Evolutionary conservation across 2,329 filamentous ascomycete genomes (phyloP).

Genomic region (Penicillium sumatraense): DNA sequence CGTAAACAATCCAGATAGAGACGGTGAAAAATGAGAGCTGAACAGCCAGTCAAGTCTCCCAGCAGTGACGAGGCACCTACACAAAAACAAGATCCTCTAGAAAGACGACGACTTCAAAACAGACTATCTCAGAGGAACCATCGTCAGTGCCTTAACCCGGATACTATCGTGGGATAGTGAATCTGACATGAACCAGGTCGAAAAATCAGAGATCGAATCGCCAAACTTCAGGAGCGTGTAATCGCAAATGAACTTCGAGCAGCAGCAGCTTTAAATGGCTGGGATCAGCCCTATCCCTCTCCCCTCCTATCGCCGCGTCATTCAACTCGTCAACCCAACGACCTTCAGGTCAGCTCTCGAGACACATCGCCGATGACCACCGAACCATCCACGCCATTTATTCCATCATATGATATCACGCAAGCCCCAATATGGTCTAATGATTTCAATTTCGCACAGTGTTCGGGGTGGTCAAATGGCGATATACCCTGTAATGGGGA

Average conservation of each 20-base stretch:
- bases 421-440: constrained; percentile 3
- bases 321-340: constrained; percentile 8
- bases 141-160: constrained; percentile 21
- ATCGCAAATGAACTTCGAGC: constrained; percentile 39
- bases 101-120: constrained; percentile 37
- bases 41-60: constrained; percentile 8
- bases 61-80: constrained; percentile 11
- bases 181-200: constrained; percentile 25
- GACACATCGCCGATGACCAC: constrained; percentile 1
- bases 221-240: constrained; percentile 40
- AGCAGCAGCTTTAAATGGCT: constrained; percentile 33
- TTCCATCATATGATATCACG: constrained; percentile 1
- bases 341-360: neutral
- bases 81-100: constrained; percentile 35
- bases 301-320: constrained; percentile 9
- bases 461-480: neutral
- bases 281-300: constrained; percentile 29
- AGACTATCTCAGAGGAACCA: constrained; percentile 40
- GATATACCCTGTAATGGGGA: neutral
- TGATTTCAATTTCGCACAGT: neutral
- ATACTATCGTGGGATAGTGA: neutral
- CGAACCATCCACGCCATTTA: constrained; percentile 11
- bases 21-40: constrained; percentile 13
- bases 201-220: constrained; percentile 40
- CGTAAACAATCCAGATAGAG: too few species aligned